Base-by-base conservation (phyloP, 768 basidiomycete genomes). In the Trametes meyenii region DNA sequence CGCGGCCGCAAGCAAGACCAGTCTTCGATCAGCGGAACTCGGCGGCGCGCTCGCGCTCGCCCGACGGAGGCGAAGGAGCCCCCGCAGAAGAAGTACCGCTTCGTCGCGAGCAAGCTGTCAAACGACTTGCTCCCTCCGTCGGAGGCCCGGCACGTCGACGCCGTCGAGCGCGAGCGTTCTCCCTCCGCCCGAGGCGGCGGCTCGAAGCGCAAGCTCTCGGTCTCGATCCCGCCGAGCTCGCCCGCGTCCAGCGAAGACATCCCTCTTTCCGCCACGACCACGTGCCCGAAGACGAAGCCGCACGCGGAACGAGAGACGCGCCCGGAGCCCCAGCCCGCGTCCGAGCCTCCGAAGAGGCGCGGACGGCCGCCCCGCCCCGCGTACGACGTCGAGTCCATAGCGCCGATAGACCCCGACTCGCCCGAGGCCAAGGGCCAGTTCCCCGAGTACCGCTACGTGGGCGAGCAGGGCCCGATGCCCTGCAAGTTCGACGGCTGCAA, bases 371-470 rank as follows among this genome's bases (percentile, higher is more conserved):
- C 52, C 1, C 51, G 55, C 17, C 61, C 49, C 5, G 55, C 61
- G 17, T 62, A 51, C 49, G 49, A 51, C 55, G 33, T 56, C 50
- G 61, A 56, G 43, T 51, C 49, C 26, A 12, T 50, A 26, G 49
- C 57, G 40, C 57, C 62, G 40, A 55, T 64, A 42, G 53, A 58
- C 40, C 57, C 57, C n/a, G 57, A 58, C 40, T 58, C 57, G n/a
- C 57, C 57, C 8, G 57, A 58, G 33, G 57, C 48, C 49, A 50
- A 58, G 40, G 57, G 57, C 14, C 57, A 58, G 38, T 58, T 60
- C 36, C 62, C 62, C 23, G 54, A 48, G 45, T 64, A 64, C 62
- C 42, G 50, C 42, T 59, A 46, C 58, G 57, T 59, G 57, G 29
- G 45, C 13, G 42, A 64, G 58, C 52, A 50, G 51, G 51, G 51